Evolutionary conservation across 1,139 yeast species (phyloP), one percentile per base, ranked within the genome.

Genomic region (Arxiozyma slooffiae): DNA sequence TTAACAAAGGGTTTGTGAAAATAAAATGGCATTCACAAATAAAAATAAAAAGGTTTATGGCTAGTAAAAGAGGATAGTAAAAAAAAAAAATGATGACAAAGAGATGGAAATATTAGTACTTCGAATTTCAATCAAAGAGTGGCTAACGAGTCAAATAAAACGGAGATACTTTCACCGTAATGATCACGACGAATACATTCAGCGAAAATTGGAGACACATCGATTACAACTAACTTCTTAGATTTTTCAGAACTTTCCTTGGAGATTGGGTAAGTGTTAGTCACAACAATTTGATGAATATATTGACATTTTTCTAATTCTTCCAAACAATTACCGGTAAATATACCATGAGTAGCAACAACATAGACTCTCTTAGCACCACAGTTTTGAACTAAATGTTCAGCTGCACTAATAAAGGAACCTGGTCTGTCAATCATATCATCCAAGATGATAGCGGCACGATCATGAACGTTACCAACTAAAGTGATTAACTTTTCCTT

Each of bases 121-220:
- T 17, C 30, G n/a, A 18, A 20, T 8, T 14, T 11, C 11, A 14
- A 20, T 38, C 63, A 71, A 39, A 82, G 73, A 46, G 85, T 79
- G 51, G 88, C 83, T 59, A 88, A 75, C 44, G 95, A 88, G 68
- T 89, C 96, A 67, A 90, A 90, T 60, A 90, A 73, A 39, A 89
- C 96, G 38, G 95, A 85, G 56, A 90, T 90, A 56, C 95, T 84
- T 72, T 90, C 97, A 66, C 97, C 98, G 62, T 90, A 90, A 68
- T 94, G 98, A 67, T 92, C 96, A 73, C 99, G 85, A 73, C 99
- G 82, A 57, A 94, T 92, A 71, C 97, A 92, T 72, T 94, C 99
- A 38, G 98, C 97, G 66, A 94, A 85, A 51, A 92, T 90, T 24
- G 95, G 85, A 50, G 96, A 85, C 47, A 94, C 94, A 66, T 94